Conservation (phyloP, 78 protist genomes). For the Speleostelium caveatum region DNA sequence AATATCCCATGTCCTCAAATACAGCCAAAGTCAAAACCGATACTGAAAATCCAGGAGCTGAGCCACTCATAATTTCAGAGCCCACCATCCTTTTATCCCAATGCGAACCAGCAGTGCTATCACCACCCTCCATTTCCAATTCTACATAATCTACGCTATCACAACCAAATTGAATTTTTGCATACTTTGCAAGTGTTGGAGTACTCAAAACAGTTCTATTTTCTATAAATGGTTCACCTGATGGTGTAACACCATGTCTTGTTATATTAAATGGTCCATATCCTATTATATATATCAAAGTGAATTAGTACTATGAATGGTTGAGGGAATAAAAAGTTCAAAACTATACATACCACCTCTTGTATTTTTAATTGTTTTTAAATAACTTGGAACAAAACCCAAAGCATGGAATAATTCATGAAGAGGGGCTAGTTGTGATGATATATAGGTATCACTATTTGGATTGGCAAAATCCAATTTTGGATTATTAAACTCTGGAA, state of each 20-base stretch:
- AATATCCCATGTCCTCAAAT: slow-evolving; percentile 51
- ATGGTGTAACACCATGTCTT: slow-evolving; percentile 14
- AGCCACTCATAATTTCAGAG: slow-evolving; percentile 80
- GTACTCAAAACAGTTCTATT: background rate
- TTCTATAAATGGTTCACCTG: background rate
- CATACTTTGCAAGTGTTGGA: slow-evolving; percentile 32
- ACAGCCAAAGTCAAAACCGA: slow-evolving; percentile 56
- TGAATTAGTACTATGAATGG: too few relatives aligned
- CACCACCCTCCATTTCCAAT: slow-evolving; percentile 77
- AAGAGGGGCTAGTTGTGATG: slow-evolving; percentile 3
- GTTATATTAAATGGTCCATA: too few relatives aligned
- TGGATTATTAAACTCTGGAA: too few relatives aligned
- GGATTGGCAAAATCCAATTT: too few relatives aligned
- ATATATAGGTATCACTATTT: background rate
- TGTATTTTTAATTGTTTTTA: background rate
- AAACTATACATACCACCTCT: too few relatives aligned
- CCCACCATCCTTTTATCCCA: slow-evolving; percentile 75
- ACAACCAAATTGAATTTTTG: slow-evolving; percentile 54
- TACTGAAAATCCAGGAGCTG: slow-evolving; percentile 14
- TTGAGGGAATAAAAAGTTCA: too few relatives aligned
- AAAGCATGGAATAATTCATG: slow-evolving; percentile 85
- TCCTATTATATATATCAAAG: too few relatives aligned
- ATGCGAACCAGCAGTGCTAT: slow-evolving; percentile 77
- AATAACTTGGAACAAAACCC: slow-evolving; percentile 45
- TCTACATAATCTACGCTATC: slow-evolving; percentile 38